Evolutionary conservation across 257 asterid species (phyloP), one percentile per base, ranked within the genome.

Genomic region (Coffea eugenioides): DNA sequence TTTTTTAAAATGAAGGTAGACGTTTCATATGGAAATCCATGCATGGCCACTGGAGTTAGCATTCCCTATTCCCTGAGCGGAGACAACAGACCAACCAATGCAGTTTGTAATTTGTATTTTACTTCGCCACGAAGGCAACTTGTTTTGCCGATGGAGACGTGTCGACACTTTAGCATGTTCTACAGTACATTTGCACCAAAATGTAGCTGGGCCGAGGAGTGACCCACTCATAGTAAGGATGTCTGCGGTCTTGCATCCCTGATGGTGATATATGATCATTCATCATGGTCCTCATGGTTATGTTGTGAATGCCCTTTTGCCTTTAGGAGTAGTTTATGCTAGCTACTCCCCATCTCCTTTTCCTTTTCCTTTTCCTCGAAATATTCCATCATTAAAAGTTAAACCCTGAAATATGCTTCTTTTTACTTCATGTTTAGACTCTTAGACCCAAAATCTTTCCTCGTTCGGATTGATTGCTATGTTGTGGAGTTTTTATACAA

Each of bases 91-190:
- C 74, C 56, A 43, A 21, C 56, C 75, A 5, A 36, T 34, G 4
- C 23, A 0, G 4, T 48, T 71, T 54, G 16, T 18, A 8, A 39
- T 4, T 39, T 15, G 18, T 41, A 5, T 39, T 25, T 71, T 70
- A 62, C 84, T 77, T 82, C 74, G 31, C n/a, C 11, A 72, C 56
- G 84, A 82, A 82, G 81, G 74, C 70, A 77, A 77, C 20, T 16
- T 46, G n/a, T 64, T 31, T 31, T 48, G 43, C 43, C 5, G 43
- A 39, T 39, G 64, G 70, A n/a, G 75, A 80, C 81, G 39, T 54
- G 27, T 49, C 36, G 31, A 79, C 45, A 27, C 36, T 43, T 16
- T 16, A 73, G 64, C 45, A 49, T 41, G 23, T 46, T 51, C 23
- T 13, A 11, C 8, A 16, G 12, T 75, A 16, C 75, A 71, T 39